Conservation (phyloP, 106 monocot genomes). For the Posidonia australis region DNA sequence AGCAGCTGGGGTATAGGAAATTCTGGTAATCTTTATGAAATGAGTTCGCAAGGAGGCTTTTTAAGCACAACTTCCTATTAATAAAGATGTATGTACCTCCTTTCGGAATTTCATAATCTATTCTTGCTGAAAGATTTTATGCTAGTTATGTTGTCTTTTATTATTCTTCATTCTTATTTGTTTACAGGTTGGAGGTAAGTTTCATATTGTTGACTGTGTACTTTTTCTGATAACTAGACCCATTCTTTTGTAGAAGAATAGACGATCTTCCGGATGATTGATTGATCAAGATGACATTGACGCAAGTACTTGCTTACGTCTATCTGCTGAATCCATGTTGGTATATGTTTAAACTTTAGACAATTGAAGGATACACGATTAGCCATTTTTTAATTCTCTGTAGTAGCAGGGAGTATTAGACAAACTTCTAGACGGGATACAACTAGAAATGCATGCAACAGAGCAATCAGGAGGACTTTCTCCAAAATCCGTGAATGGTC, state of each 20-base stretch:
- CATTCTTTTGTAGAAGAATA: slow-evolving; percentile 3
- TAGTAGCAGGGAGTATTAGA: slow-evolving; percentile 88
- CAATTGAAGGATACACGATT: too few relatives aligned
- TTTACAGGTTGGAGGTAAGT: slow-evolving; percentile 1
- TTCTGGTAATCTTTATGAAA: too few relatives aligned
- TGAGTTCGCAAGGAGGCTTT: too few relatives aligned
- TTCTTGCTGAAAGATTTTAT: too few relatives aligned
- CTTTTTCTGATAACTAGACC: neutral
- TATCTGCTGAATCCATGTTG: neutral
- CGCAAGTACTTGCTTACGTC: neutral
- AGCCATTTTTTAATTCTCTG: slow-evolving; percentile 21
- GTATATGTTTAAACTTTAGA: neutral
- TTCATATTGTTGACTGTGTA: neutral
- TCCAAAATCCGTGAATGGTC: slow-evolving; percentile 60
- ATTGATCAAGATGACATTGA: slow-evolving; percentile 4
- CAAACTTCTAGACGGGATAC: slow-evolving; percentile 57
- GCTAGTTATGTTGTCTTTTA: too few relatives aligned
- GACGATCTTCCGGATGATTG: neutral
- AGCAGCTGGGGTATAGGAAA: too few relatives aligned
- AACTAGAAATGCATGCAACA: slow-evolving; percentile 81
- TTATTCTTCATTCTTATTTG: too few relatives aligned
- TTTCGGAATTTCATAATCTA: too few relatives aligned
- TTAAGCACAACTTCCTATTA: too few relatives aligned
- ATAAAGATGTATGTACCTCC: too few relatives aligned
- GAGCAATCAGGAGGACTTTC: slow-evolving; percentile 80